Conservation (phyloP, 1,284 basidiomycete genomes). For the Ceratobasidium sp. region DNA sequence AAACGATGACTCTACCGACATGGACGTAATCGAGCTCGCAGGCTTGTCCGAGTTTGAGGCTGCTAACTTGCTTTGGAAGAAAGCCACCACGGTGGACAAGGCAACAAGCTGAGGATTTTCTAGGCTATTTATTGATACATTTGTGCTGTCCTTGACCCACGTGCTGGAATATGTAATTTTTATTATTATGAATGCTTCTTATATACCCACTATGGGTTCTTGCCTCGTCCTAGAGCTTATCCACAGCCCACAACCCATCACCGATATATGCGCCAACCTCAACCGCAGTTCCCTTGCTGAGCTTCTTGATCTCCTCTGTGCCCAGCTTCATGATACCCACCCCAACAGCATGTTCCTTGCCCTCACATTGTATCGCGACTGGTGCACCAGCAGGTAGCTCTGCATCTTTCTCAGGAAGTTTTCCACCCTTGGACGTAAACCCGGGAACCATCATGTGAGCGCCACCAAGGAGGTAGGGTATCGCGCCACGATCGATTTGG, state of each 20-base stretch:
- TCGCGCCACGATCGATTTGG: conserved; percentile 93
- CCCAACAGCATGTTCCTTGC: conserved; percentile 92
- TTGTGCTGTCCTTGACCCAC: background rate
- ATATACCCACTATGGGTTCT: background rate
- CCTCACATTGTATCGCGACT: conserved; percentile 91
- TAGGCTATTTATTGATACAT: background rate
- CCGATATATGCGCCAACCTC: conserved; percentile 87
- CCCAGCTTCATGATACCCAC: conserved; percentile 84
- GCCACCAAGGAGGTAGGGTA: conserved; percentile 92
- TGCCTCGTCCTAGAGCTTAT: conserved; percentile 62
- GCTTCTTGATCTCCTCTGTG: conserved; percentile 86
- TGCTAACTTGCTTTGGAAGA: conserved; percentile 44
- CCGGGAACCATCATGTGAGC: conserved; percentile 98
- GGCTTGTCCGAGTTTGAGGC: conserved; percentile 40
- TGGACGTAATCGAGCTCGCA: conserved; percentile 41
- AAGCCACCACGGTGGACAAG: conserved; percentile 18
- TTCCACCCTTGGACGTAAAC: conserved; percentile 88
- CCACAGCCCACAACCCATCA: conserved; percentile 86
- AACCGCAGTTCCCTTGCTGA: conserved; percentile 91
- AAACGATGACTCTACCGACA: conserved; percentile 40
- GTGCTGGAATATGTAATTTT: conserved; percentile 26
- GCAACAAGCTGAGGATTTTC: conserved; percentile 29
- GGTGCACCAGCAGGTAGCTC: conserved; percentile 72
- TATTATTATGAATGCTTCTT: background rate
- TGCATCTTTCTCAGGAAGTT: conserved; percentile 76